Evolutionary conservation across 805 yeast genomes (phyloP).

Genomic region (Metschnikowia vanudenii): DNA sequence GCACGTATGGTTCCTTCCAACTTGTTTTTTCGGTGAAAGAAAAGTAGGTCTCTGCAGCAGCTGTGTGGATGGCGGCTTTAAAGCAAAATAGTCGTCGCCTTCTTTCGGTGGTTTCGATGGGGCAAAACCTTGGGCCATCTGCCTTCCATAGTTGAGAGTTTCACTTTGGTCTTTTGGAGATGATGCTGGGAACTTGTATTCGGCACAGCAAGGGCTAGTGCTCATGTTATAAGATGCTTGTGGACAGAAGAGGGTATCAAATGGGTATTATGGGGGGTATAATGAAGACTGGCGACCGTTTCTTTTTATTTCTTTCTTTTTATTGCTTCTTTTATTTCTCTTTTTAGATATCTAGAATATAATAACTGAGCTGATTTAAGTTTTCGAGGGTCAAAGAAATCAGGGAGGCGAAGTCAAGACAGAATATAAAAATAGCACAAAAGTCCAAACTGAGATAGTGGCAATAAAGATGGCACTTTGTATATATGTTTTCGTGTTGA

Average conservation of each 20-base stretch:
- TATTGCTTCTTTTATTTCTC: too few relatives aligned
- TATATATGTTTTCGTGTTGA: background rate
- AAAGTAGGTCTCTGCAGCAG: slow-evolving; percentile 12
- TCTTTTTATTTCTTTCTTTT: too few relatives aligned
- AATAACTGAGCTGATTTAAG: too few relatives aligned
- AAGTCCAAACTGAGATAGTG: background rate
- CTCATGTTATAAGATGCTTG: slow-evolving; percentile 8
- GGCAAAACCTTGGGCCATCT: background rate
- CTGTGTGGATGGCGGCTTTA: slow-evolving; percentile 7
- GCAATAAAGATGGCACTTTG: background rate
- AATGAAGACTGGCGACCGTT: too few relatives aligned
- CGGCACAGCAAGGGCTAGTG: slow-evolving; percentile 17
- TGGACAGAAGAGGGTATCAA: too few relatives aligned
- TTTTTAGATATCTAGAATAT: too few relatives aligned
- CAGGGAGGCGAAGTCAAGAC: background rate
- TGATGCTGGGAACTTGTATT: slow-evolving; percentile 17
- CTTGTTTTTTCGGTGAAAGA: slow-evolving; percentile 4
- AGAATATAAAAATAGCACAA: background rate
- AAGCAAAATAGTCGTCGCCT: slow-evolving; percentile 15
- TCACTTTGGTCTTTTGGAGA: slow-evolving; percentile 4
- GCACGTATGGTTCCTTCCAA: background rate
- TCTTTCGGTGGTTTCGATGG: background rate
- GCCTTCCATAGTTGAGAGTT: background rate
- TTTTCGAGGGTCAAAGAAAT: background rate
- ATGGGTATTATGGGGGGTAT: too few relatives aligned